Base-by-base conservation (phyloP, 2,329 filamentous ascomycete genomes). In the Teratosphaeria gauchensis region DNA sequence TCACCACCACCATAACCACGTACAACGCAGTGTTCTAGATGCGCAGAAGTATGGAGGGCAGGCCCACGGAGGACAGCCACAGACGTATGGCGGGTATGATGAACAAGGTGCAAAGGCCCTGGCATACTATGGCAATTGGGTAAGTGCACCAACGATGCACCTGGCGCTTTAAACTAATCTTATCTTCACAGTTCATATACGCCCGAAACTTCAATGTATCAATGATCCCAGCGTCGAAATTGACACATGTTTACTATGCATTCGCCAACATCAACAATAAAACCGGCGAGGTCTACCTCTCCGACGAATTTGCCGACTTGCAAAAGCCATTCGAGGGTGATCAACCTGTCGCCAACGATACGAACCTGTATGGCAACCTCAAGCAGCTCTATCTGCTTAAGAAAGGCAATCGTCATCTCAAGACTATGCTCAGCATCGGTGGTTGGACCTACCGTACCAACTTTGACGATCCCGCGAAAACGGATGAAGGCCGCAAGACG, bases 231-330 rank as follows among this genome's bases (percentile, higher is more conserved):
- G 84, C 81, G 3, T 83, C 91, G 58, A 87, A 90, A 58, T 82
- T 96, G 51, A 97, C 92, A 0, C 92, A 97, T 70, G 76, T 97
- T 4, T 83, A 96, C 16, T 96, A 96, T 67, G 82, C 92, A 14
- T 97, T 97, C 74, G 92, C 90, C 69, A 95, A 96, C 71, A 83
- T 96, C 60, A 82, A 84, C 4, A 80, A 85, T 2, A 88, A 92
- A 3, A 84, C 82, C 32, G 92, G 92, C 55, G 89, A 95, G 74
- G 90, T 95, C 9, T 82, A 80, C 68, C 77, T 89, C 7, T 85
- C 83, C 1, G 89, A 94, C 66, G 74, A 77, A 1, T 91, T 82
- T 71, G 80, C 88, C 28, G 89, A 92, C 61, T 66, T 76, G 1
- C 78, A 90, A 56, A 89, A 87, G 68, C 86, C 84, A 67, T 92